Base-by-base conservation (phyloP, 2,329 filamentous ascomycete species). In the Fusarium multiceps region DNA sequence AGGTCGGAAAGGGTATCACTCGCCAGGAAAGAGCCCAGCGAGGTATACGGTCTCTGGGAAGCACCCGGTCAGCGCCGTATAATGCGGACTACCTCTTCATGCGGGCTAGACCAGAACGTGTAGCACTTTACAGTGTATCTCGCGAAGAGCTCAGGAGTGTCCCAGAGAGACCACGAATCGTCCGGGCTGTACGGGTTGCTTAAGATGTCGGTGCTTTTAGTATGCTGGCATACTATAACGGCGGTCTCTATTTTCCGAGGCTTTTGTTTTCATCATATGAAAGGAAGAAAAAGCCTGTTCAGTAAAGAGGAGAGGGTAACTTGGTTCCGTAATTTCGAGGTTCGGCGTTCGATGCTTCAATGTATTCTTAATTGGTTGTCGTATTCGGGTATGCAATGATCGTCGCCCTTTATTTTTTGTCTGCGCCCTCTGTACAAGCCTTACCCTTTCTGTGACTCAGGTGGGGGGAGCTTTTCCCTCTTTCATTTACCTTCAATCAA, bases 121-220 rank as follows among this genome's bases (percentile, higher is more conserved):
- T 49, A 13, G 54, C 42, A 3, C 20, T 42, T 27, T 57, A 61
- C 18, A 49, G 49, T 23, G 34, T 66, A 11, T 46, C 57, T 12
- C 32, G 6, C 3, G 51, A 49, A 25, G 54, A 54, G 20, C 41
- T 61, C 6, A 21, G 28, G 20, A 27, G 18, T 6, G 34, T 27
- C 59, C 55, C 55, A 21, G 42, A 46, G 18, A 37, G 27, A 11
- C 40, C 61, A 40, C 51, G 49, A 20, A 47, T 37, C 4, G 16
- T 27, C 47, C 49, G 61, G 9, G 55, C 55, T 8, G 32, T 49
- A 23, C 34, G 43, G 6, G 55, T 59, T 14, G 48, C 48, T 20
- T 53, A 9, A 54, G 14, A 30, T 20, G 6, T 11, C n/a, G 37
- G n/a, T n/a, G 11, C 18, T 41, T 20, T 7, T 7, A 7, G 6